These are phyloP conservation scores for Saccharomyces hybrid DNA, from an alignment of 1,139 yeast species.

Conservation along the genomic window DNA sequence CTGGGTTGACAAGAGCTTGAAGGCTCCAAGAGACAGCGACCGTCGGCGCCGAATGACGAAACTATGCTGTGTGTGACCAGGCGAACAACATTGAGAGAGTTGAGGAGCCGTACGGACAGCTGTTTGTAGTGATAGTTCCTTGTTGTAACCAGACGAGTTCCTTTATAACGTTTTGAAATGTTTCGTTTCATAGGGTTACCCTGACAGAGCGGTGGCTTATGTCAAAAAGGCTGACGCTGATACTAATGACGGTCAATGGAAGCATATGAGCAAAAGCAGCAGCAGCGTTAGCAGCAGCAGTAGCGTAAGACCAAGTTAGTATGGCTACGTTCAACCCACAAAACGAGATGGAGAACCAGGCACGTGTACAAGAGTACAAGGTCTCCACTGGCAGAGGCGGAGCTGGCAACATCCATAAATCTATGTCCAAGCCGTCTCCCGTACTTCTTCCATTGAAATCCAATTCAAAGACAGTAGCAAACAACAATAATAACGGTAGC, in stretches of 20 bases:
- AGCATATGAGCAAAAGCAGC: neutral
- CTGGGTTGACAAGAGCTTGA: neutral
- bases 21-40: neutral
- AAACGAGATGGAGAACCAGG: neutral
- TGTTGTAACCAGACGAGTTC: neutral
- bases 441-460: conserved; percentile 53
- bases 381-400: conserved; percentile 75
- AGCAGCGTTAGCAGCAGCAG: neutral
- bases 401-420: conserved; percentile 58
- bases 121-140: neutral
- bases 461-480: conserved; percentile 14
- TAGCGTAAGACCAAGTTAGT: neutral
- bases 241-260: neutral
- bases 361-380: conserved; percentile 8
- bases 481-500: neutral
- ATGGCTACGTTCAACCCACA: neutral
- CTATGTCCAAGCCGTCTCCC: conserved; percentile 44
- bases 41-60: neutral
- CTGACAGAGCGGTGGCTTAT: neutral
- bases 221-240: neutral
- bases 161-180: neutral
- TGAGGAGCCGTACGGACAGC: neutral
- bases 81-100: neutral
- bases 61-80: neutral
- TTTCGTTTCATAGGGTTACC: neutral